Percentiles rank a stretch among this genome's conserved stretches.
Conservation (phyloP, 1,284 basidiomycete species). For the Pisolithus thermaeus region DNA sequence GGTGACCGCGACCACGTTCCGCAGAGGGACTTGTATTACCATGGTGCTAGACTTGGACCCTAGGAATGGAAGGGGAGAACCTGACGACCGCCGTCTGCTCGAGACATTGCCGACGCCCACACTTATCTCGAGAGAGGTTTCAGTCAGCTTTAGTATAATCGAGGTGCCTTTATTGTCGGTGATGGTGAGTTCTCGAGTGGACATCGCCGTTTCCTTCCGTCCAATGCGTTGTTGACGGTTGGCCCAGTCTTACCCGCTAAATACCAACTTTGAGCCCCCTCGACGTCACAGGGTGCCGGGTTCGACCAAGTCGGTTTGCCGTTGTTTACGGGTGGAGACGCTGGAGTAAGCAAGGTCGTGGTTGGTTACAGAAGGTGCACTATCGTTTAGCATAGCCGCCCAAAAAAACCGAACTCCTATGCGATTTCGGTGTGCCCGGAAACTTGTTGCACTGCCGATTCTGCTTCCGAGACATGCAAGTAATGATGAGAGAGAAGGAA, state of each 20-base stretch:
- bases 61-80: slow-evolving; percentile 3
- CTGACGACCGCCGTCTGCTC: slow-evolving; percentile 3
- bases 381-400: too few species aligned
- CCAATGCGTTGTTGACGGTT: background rate
- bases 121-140: slow-evolving; percentile 9
- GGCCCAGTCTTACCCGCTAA: too few species aligned
- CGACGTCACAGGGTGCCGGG: too few species aligned
- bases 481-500: too few species aligned
- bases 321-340: background rate
- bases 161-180: slow-evolving; percentile 5
- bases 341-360: background rate
- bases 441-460: too few species aligned
- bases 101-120: background rate
- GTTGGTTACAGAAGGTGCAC: too few species aligned
- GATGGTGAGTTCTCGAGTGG: slow-evolving; percentile 18
- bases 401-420: too few species aligned
- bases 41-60: background rate
- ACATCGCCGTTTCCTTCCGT: slow-evolving; percentile 11
- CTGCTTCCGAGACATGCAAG: too few species aligned
- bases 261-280: too few species aligned
- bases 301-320: too few species aligned
- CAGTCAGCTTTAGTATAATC: slow-evolving; percentile 16
- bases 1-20: slow-evolving; percentile 48
- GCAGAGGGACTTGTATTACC: slow-evolving; percentile 32
- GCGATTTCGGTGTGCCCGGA: too few species aligned